These are phyloP conservation scores for Triangularia setosa DNA, from an alignment of 2,329 filamentous ascomycete genomes.

Conservation along the genomic window DNA sequence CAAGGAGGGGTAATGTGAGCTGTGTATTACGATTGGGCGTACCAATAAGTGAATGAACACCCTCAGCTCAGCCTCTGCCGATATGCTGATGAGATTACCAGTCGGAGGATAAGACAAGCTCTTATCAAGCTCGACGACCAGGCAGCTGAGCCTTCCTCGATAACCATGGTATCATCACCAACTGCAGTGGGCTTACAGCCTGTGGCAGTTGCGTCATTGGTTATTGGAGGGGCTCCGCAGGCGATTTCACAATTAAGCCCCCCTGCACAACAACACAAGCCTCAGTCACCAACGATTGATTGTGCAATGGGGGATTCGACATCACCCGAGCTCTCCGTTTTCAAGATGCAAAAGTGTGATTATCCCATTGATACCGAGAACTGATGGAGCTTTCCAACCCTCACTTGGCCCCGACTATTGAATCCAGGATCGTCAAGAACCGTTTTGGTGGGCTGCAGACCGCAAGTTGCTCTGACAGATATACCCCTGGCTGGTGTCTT, in stretches of 20 bases:
- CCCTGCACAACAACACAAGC: not conserved
- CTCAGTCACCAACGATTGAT: not conserved
- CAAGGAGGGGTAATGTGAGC: constrained; percentile 24
- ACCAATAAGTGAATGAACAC: constrained; percentile 2
- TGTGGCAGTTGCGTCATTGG: not conserved
- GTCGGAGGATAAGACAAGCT: not conserved
- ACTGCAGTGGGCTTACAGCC: not conserved
- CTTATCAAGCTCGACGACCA: not conserved
- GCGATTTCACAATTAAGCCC: not conserved
- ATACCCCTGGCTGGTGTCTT: not conserved
- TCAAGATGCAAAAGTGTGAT: not conserved
- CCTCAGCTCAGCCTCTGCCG: not conserved
- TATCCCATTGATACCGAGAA: not conserved
- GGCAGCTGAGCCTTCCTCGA: not conserved
- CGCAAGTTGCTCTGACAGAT: not conserved
- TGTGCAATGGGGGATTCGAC: not conserved
- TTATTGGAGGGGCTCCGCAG: not conserved
- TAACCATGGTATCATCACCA: not conserved
- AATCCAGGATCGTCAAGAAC: not conserved
- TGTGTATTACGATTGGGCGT: constrained; percentile 2
- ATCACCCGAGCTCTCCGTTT: not conserved
- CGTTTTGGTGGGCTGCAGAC: not conserved
- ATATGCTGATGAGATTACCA: not conserved
- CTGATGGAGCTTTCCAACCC: not conserved
- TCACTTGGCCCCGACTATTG: not conserved